Conservation (phyloP, 129 eudicot species). For the Helianthus tuberosus region DNA sequence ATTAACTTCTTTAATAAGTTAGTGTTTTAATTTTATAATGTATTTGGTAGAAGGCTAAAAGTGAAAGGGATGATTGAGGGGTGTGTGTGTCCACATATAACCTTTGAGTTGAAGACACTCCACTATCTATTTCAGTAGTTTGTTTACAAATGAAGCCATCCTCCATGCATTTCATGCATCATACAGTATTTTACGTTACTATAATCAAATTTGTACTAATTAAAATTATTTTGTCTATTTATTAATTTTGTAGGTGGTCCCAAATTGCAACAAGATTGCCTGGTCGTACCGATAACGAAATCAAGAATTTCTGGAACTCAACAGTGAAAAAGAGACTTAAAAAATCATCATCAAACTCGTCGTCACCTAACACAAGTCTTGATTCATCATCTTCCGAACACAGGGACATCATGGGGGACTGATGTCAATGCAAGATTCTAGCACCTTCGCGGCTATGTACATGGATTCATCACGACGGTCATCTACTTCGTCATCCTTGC, state of each 20-base stretch:
- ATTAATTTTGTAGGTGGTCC: slow-evolving; percentile 61
- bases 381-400: slow-evolving; percentile 51
- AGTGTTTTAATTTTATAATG: neutral
- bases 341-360: slow-evolving; percentile 51
- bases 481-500: slow-evolving; percentile 43
- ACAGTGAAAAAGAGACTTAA: slow-evolving; percentile 77
- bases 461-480: slow-evolving; percentile 44
- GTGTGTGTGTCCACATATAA: slow-evolving; percentile 42
- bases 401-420: slow-evolving; percentile 35
- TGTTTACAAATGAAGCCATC: slow-evolving; percentile 39
- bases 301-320: slow-evolving; percentile 86
- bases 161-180: slow-evolving; percentile 60
- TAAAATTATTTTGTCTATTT: neutral
- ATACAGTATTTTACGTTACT: slow-evolving; percentile 36
- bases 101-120: slow-evolving; percentile 79
- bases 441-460: slow-evolving; percentile 51
- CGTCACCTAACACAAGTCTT: slow-evolving; percentile 66
- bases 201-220: neutral
- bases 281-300: slow-evolving; percentile 85
- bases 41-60: slow-evolving; percentile 31
- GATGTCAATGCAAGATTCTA: slow-evolving; percentile 39
- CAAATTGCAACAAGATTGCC: slow-evolving; percentile 88
- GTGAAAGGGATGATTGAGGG: slow-evolving; percentile 31
- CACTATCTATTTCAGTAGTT: slow-evolving; percentile 39
- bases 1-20: no score